Evolutionary conservation across 305 asterid genomes (phyloP).

Genomic region (Andrographis paniculata): DNA sequence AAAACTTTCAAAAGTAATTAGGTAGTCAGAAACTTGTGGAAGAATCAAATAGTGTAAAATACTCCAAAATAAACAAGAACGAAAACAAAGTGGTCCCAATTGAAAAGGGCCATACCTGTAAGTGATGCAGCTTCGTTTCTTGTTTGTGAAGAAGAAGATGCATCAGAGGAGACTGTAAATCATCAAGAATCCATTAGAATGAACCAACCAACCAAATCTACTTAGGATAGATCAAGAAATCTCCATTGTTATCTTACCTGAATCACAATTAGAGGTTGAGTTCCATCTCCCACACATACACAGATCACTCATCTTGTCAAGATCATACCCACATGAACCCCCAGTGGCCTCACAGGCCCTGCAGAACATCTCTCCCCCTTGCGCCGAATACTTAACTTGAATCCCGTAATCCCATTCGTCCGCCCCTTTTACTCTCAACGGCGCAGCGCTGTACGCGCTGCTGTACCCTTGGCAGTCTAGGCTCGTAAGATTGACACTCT

Average conservation of each 20-base stretch:
- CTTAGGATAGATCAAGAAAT: neutral
- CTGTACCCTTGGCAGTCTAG: conserved; percentile 90
- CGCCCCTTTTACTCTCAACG: conserved; percentile 54
- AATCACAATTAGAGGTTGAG: conserved; percentile 81
- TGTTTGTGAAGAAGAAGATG: no score
- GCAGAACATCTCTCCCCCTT: conserved; percentile 49
- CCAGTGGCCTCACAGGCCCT: conserved; percentile 85
- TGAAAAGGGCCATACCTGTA: no score
- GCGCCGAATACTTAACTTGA: conserved; percentile 57
- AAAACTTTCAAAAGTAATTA: no score
- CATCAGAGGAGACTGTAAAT: no score
- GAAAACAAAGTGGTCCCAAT: no score
- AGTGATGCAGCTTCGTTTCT: no score
- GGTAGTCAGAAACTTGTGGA: no score
- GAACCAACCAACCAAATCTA: no score
- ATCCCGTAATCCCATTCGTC: conserved; percentile 81
- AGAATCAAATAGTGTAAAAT: no score
- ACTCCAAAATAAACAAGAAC: no score
- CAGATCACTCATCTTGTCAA: conserved; percentile 30
- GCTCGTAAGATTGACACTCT: conserved; percentile 58
- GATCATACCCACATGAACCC: conserved; percentile 71
- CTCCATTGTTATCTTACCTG: conserved; percentile 28
- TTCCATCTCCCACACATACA: conserved; percentile 86
- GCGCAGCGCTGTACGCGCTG: conserved; percentile 83
- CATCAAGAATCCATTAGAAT: no score